Conservation (phyloP, 345 rosid species). For the Gossypium australe region DNA sequence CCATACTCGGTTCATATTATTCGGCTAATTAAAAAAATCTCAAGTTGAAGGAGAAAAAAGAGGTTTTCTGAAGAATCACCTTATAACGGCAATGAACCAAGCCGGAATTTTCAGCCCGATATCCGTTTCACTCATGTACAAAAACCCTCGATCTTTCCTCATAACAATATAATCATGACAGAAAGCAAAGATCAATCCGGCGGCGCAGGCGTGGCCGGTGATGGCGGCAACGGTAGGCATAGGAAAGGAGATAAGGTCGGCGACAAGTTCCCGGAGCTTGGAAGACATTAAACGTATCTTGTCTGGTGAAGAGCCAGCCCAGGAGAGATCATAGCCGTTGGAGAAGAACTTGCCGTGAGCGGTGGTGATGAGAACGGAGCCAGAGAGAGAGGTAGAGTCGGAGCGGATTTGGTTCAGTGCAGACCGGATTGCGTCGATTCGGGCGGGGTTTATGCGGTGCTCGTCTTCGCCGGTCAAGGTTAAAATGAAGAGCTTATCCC, state of each 20-base stretch:
- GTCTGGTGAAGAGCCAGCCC: constrained; percentile 27
- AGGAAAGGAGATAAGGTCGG: constrained; percentile 46
- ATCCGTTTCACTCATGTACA: constrained; percentile 63
- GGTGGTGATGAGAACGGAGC: constrained; percentile 47
- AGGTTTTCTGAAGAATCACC: constrained; percentile 22
- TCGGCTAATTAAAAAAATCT: too few relatives aligned
- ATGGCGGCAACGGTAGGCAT: constrained; percentile 61
- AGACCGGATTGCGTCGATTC: constrained; percentile 33
- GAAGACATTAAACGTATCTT: constrained; percentile 31
- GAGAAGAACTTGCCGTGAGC: constrained; percentile 63
- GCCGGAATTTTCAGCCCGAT: constrained; percentile 33
- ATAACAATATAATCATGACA: constrained; percentile 51
- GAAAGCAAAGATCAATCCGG: constrained; percentile 42
- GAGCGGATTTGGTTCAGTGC: constrained; percentile 33
- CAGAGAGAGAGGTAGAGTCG: constrained; percentile 20
- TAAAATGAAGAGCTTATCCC: constrained; percentile 35
- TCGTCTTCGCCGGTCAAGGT: constrained; percentile 42
- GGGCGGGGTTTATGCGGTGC: constrained; percentile 43
- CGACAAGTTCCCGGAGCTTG: constrained; percentile 27
- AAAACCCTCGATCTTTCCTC: constrained; percentile 53
- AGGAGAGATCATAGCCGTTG: constrained; percentile 53
- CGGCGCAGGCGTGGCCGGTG: constrained; percentile 60
- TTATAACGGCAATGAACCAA: constrained; percentile 30
- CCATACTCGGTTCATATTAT: too few relatives aligned
- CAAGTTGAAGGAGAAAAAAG: neutral